Evolutionary conservation across 2,329 filamentous ascomycete species (phyloP).

Genomic region (Fusarium ambrosium): DNA sequence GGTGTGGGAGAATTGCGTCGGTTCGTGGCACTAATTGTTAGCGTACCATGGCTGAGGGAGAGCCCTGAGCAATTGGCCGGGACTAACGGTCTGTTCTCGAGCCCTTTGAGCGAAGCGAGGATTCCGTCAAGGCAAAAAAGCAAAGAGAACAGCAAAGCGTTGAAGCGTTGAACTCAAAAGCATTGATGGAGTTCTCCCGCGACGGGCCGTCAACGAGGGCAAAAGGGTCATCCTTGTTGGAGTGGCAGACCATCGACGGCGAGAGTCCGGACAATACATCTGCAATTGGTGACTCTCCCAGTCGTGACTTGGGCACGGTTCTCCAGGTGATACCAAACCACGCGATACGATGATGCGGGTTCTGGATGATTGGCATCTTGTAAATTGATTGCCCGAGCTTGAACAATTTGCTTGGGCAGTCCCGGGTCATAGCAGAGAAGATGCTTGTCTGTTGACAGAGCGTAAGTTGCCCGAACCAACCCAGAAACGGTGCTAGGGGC

Average conservation of each 20-base stretch:
- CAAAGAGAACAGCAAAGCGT: conserved; percentile 10
- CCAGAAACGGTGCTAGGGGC: not conserved
- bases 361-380: conserved; percentile 12
- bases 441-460: not conserved
- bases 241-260: conserved; percentile 10
- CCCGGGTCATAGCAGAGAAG: not conserved
- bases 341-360: conserved; percentile 25
- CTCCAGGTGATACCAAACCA: conserved; percentile 10
- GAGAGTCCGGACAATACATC: conserved; percentile 11
- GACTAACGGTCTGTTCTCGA: conserved; percentile 11
- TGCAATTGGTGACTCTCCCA: not conserved
- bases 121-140: conserved; percentile 18
- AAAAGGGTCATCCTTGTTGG: conserved; percentile 15
- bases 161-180: conserved; percentile 10
- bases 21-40: conserved; percentile 39
- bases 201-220: conserved; percentile 6
- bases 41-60: conserved; percentile 34
- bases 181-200: conserved; percentile 19
- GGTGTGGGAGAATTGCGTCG: conserved; percentile 28
- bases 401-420: conserved; percentile 15
- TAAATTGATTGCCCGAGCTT: conserved; percentile 4
- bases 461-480: not conserved
- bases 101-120: conserved; percentile 10
- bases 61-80: not conserved
- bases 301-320: conserved; percentile 19